Evolutionary conservation across 2,329 filamentous ascomycete genomes (phyloP).

Genomic region (Neonectria hederae): DNA sequence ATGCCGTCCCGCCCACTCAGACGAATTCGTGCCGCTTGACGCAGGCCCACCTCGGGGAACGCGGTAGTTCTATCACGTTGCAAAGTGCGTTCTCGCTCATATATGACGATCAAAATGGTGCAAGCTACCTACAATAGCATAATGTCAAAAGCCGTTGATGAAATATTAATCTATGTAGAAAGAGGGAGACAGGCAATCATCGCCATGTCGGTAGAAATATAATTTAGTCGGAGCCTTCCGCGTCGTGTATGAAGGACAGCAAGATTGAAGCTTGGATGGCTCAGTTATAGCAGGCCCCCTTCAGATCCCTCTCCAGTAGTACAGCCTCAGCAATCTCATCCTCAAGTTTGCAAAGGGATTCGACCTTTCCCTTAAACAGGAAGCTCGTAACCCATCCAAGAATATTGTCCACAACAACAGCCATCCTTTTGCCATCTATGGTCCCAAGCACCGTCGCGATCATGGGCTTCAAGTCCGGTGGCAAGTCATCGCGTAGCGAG

Average conservation of each 20-base stretch:
- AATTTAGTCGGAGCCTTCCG: background rate
- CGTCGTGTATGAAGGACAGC: background rate
- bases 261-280: background rate
- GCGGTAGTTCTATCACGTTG: no score
- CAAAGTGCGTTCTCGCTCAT: background rate
- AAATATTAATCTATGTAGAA: background rate
- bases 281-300: background rate
- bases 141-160: background rate
- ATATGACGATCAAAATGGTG: background rate
- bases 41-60: no score
- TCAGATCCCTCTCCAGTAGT: slow-evolving; percentile 12
- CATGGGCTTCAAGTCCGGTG: background rate
- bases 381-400: slow-evolving; percentile 13
- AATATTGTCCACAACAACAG: slow-evolving; percentile 7
- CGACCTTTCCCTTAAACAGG: slow-evolving; percentile 9
- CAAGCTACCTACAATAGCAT: background rate
- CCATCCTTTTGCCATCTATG: slow-evolving; percentile 11
- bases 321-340: slow-evolving; percentile 8
- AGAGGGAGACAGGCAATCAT: background rate
- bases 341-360: slow-evolving; percentile 10
- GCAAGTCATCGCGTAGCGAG: slow-evolving; percentile 11
- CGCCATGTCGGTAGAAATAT: background rate
- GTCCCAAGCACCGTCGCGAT: background rate
- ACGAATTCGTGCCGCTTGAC: no score
- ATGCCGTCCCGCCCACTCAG: no score